A percentile compares a stretch with the other conserved stretches of the same genome.
These are phyloP conservation scores for Coniophora puteana DNA, from an alignment of 1,284 basidiomycete genomes.

Conservation along the genomic window DNA sequence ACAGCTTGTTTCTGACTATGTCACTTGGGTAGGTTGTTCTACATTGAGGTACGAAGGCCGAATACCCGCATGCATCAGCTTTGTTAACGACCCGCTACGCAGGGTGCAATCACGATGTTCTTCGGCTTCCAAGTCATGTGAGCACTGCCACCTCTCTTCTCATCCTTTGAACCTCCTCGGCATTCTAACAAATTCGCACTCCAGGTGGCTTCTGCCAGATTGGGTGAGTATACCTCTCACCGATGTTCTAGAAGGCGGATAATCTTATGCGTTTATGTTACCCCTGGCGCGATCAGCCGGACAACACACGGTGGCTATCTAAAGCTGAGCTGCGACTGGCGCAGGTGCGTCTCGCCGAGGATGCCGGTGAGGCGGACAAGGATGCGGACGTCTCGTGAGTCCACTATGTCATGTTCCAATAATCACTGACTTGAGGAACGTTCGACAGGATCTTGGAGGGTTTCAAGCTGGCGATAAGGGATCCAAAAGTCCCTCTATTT, in stretches of 20 bases:
- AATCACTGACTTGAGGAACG: not conserved
- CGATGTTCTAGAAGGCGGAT: constrained; percentile 11
- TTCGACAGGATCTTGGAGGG: constrained; percentile 44
- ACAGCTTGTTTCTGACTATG: not conserved
- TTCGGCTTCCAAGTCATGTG: constrained; percentile 57
- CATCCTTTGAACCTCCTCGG: not conserved
- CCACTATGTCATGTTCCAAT: not conserved
- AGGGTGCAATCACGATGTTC: constrained; percentile 56
- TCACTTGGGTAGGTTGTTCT: constrained; percentile 43
- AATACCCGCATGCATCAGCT: constrained; percentile 22
- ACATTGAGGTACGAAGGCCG: constrained; percentile 43
- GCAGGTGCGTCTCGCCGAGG: constrained; percentile 69
- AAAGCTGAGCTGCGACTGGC: constrained; percentile 62
- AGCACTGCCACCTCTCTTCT: constrained; percentile 12
- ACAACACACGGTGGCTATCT: constrained; percentile 66
- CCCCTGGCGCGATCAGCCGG: constrained; percentile 34
- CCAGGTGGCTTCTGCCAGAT: constrained; percentile 50
- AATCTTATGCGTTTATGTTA: constrained; percentile 5
- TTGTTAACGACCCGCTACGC: constrained; percentile 2
- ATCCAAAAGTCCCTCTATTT: constrained; percentile 63
- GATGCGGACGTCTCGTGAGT: constrained; percentile 56
- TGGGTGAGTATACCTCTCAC: constrained; percentile 37
- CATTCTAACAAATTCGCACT: not conserved
- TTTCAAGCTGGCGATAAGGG: constrained; percentile 58
- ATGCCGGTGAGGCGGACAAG: constrained; percentile 69